Base-by-base conservation (phyloP, 148 eudicot species). In the Selenicereus undatus region DNA sequence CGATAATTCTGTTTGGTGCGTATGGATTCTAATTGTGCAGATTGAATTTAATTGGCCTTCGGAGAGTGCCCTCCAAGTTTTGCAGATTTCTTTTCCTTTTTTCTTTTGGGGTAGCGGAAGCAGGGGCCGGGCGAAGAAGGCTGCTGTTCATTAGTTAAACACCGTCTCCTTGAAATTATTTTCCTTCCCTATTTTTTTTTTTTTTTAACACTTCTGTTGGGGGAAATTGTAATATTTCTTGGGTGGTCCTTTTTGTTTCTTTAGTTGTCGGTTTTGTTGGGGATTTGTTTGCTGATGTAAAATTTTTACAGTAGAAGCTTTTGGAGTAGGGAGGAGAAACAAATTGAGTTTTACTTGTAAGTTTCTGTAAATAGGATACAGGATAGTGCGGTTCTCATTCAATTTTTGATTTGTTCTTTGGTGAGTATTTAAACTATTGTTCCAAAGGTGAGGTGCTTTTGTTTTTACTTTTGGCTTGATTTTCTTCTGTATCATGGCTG, bases 21-120 rank as follows among this genome's bases (percentile, higher is more conserved):
- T 62, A 42, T 29, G 64, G 75, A 24, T 62, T 21, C 29, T 73
- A 71, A 66, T 78, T 74, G 68, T 77, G 81, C 74, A 71, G 42
- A 82, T 80, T 68, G 32, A 65, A 29, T 81, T 85, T 62, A 52
- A 35, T 65, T 78, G 70, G 81, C 85, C 78, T 76, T 22, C 60
- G 71, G 82, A 76, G 64, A 66, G 50, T 66, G 82, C 81, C 81
- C 75, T 76, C 76, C 88, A 89, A 84, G 83, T 83, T 81, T 70
- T 65, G 85, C 81, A 74, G 45, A 77, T 10, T 39, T 39, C 43
- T 7, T 4, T 39, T 39, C 5, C 43, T 39, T 76, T 58, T 79
- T 80, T 75, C 76, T 12, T 66, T 27, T 66, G 62, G n/a, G 62
- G 22, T 17, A 20, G 16, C 2, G 77, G 77, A 39, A 39, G 43